Base-by-base conservation (phyloP, 2,329 filamentous ascomycete species). In the Endocalyx cinctus region DNA sequence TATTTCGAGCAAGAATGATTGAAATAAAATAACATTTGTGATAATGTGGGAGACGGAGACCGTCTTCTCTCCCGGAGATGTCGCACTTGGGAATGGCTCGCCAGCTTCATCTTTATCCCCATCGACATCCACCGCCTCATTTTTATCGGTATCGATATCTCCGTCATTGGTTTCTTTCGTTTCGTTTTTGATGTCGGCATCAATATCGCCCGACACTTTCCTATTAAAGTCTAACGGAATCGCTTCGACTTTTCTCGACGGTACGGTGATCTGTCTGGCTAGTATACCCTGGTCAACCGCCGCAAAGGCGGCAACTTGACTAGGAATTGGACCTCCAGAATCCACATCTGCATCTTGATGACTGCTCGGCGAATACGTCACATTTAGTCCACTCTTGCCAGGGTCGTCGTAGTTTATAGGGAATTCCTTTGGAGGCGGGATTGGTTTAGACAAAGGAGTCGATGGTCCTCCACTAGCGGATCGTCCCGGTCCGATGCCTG, bases 1-100 rank as follows among this genome's bases (percentile, higher is more conserved):
- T 35, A 90, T 59, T 58, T 92, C 86, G 31, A 90, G 69, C 31
- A 90, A 60, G 54, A 92, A 92, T 22, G 84, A 83, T 56, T 92
- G 86, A 37, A 88, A 66, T 31, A 90, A 75, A 37, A 90, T 76
- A 25, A 84, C 77, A 55, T 90, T 92, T 5, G 85, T 90, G 41
- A 92, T 64, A 10, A 90, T 67, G 54, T 90, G 85, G 25, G 82
- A 87, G 5, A 92, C 75, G 6, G 81, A 86, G 6, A 79, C 81
- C 8, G 68, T 70, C 30, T 58, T 62, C 5, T 60, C 54, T 17
- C 53, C 54, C 4, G 37, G 22, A 10, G 43, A 45, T n/a, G 47
- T 39, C 4, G 43, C 38, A 10, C 43, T 48, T 16, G 46, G 48
- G 5, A 47, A 47, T 29, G 8, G 20, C 25, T 47, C 39, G 23